phyloP scores from a whole-genome alignment of 805 yeast species.

The Wickerhamiella lipophila region DNA sequence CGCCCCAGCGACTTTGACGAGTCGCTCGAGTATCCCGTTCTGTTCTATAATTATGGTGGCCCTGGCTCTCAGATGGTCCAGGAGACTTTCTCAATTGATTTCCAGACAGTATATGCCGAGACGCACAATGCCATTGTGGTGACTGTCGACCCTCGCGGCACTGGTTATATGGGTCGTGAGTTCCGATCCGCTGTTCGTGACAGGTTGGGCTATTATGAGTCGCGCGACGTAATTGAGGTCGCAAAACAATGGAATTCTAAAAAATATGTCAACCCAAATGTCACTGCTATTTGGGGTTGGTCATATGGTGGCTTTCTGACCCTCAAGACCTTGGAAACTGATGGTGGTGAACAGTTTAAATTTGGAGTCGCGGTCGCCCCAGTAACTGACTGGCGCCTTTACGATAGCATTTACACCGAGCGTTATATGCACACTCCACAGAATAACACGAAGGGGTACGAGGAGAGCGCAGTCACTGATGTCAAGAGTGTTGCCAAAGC shows the following conservation, averaged over 20 bases:
- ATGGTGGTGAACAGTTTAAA: conserved; percentile 58
- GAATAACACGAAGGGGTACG: conserved; percentile 51
- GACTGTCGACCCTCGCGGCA: conserved; percentile 94
- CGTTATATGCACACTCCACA: conserved; percentile 82
- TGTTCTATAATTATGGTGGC: conserved; percentile 89
- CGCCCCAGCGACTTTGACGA: conserved; percentile 60
- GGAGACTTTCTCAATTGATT: conserved; percentile 46
- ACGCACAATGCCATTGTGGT: conserved; percentile 75
- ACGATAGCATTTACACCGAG: conserved; percentile 90
- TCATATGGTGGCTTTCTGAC: conserved; percentile 94
- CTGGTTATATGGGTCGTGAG: conserved; percentile 72
- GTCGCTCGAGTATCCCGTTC: conserved; percentile 57
- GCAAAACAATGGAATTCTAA: conserved; percentile 57
- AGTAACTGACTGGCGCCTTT: conserved; percentile 85
- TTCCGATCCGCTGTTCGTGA: conserved; percentile 75
- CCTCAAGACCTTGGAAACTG: conserved; percentile 74
- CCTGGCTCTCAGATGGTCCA: conserved; percentile 83
- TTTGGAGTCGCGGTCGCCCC: conserved; percentile 97
- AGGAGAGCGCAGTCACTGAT: conserved; percentile 41
- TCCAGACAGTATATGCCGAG: conserved; percentile 67
- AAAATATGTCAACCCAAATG: conserved; percentile 50
- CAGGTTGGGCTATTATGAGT: conserved; percentile 68
- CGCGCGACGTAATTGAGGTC: conserved; percentile 74
- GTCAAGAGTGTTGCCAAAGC: conserved; percentile 43
- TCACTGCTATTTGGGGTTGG: conserved; percentile 95